Percentiles rank a stretch among this genome's conserved stretches.
These are phyloP conservation scores for Capsicum chinense DNA, from an alignment of 257 asterid genomes.

Conservation along the genomic window DNA sequence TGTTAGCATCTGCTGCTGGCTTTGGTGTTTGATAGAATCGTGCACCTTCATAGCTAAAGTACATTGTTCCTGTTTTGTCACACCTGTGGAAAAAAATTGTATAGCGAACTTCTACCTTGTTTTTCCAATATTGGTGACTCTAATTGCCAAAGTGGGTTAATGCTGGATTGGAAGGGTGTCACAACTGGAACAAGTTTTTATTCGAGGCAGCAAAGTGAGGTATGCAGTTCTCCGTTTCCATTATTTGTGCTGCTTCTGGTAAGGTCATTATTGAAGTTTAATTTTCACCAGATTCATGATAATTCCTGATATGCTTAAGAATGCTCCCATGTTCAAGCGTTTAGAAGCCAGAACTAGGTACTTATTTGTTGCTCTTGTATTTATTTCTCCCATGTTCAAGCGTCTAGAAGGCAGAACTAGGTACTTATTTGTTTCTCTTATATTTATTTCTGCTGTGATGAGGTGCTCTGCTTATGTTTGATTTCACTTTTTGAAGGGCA, in stretches of 20 bases:
- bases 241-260: not conserved
- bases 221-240: constrained; percentile 33
- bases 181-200: constrained; percentile 91
- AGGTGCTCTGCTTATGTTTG: constrained; percentile 31
- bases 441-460: not conserved
- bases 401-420: constrained; percentile 34
- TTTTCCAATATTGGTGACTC: not conserved
- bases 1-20: not conserved
- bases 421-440: constrained; percentile 40
- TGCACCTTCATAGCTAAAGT: constrained; percentile 1
- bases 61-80: not conserved
- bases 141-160: not conserved
- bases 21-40: not conserved
- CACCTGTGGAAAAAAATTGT: not conserved
- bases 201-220: constrained; percentile 99
- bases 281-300: constrained; percentile 81
- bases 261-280: not conserved
- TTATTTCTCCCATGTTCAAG: too few species aligned
- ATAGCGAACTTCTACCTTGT: too few species aligned
- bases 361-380: too few species aligned
- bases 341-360: constrained; percentile 79
- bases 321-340: constrained; percentile 98
- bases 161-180: constrained; percentile 85
- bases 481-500: constrained; percentile 65
- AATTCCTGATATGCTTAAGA: constrained; percentile 96